Evolutionary conservation across 345 rosid genomes (phyloP).

Genomic region (Chamaenerion angustifolium): DNA sequence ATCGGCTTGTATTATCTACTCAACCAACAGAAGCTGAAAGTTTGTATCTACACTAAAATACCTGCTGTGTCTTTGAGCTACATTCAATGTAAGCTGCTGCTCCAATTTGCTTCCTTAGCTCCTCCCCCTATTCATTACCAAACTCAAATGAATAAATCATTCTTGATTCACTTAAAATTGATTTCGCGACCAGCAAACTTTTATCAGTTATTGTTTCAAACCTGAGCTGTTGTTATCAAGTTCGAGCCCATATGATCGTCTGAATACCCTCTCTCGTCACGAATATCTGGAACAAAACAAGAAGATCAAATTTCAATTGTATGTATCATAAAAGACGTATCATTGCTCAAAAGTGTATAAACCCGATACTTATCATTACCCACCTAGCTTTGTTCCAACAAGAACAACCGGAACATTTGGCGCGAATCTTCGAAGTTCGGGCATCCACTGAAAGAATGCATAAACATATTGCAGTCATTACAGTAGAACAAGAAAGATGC

Average conservation of each 20-base stretch:
- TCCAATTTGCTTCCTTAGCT: slow-evolving; percentile 84
- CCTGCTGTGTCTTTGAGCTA: slow-evolving; percentile 98
- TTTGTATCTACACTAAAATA: too few species aligned
- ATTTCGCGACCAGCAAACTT: not conserved
- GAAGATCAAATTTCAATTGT: not conserved
- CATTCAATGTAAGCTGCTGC: slow-evolving; percentile 96
- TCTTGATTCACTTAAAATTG: not conserved
- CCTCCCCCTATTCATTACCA: slow-evolving; percentile 55
- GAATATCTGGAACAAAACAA: slow-evolving; percentile 43
- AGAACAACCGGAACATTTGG: slow-evolving; percentile 94
- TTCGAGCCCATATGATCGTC: slow-evolving; percentile 55
- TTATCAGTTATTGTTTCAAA: slow-evolving; percentile 6
- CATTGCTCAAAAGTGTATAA: not conserved
- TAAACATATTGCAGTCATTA: too few species aligned
- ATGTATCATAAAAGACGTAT: not conserved
- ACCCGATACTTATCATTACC: not conserved
- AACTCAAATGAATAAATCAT: slow-evolving; percentile 1
- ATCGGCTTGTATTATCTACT: too few species aligned
- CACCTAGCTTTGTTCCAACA: slow-evolving; percentile 93
- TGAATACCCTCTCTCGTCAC: slow-evolving; percentile 58
- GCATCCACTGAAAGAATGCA: slow-evolving; percentile 68
- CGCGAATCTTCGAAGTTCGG: slow-evolving; percentile 88
- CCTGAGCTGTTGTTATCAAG: slow-evolving; percentile 70
- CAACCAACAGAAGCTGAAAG: too few species aligned
- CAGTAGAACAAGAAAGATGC: too few species aligned